Conservation (phyloP, 805 yeast genomes). For the Clavispora fructus region DNA sequence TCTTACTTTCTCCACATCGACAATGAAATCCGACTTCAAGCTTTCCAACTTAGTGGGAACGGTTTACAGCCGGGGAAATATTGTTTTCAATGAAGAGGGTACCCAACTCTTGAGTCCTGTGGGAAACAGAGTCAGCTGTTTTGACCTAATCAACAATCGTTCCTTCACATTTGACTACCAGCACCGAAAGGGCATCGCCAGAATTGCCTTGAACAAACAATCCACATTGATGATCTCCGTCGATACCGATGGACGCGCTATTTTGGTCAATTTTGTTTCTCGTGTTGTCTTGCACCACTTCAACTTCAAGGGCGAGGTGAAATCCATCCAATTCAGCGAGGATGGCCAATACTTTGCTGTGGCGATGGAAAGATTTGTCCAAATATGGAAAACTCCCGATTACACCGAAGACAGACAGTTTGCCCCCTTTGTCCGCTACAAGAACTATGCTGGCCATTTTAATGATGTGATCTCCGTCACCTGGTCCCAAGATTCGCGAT, state of each 20-base stretch:
- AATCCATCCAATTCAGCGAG: conserved; percentile 77
- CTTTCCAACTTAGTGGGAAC: conserved; percentile 90
- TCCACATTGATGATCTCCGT: conserved; percentile 76
- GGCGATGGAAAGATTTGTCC: conserved; percentile 75
- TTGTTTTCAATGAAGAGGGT: conserved; percentile 83
- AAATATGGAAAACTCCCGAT: conserved; percentile 91
- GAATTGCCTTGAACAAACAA: conserved; percentile 79
- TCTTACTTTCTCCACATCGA: not conserved
- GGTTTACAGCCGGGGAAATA: conserved; percentile 89
- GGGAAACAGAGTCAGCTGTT: conserved; percentile 86
- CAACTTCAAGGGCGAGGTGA: conserved; percentile 78
- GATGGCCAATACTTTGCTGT: conserved; percentile 85
- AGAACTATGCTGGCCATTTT: conserved; percentile 90
- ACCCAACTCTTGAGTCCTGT: conserved; percentile 81
- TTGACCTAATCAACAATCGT: conserved; percentile 77
- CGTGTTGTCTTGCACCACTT: conserved; percentile 89
- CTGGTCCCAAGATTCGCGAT: conserved; percentile 91
- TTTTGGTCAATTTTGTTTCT: conserved; percentile 77
- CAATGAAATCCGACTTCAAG: conserved; percentile 83
- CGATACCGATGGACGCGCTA: conserved; percentile 90
- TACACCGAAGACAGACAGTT: conserved; percentile 81
- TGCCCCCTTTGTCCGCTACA: conserved; percentile 90
- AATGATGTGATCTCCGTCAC: conserved; percentile 70
- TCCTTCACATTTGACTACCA: conserved; percentile 90
- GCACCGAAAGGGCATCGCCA: conserved; percentile 76